phyloP scores from a whole-genome alignment of 176 grass and related monocot species.

The Paspalum vaginatum region DNA sequence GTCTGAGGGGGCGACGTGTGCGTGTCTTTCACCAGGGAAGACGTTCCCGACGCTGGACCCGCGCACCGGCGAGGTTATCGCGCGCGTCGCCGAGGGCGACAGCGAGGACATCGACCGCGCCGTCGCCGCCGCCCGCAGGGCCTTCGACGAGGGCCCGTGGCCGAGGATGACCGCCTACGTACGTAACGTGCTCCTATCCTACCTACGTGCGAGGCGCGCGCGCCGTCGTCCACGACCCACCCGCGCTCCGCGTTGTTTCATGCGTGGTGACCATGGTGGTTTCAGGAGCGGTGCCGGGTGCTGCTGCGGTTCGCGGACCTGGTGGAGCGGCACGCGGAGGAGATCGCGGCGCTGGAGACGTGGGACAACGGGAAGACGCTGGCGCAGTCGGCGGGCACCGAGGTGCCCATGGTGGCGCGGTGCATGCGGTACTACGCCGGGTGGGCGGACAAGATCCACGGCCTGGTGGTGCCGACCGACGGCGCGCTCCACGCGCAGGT shows the following conservation, averaged over 20 bases:
- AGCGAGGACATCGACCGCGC: constrained; percentile 61
- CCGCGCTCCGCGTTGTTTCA: no score
- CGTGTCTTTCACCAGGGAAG: constrained; percentile 43
- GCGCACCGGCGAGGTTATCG: constrained; percentile 83
- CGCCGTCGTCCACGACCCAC: no score
- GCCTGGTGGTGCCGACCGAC: constrained; percentile 77
- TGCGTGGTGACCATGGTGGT: no score
- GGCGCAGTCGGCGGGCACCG: constrained; percentile 58
- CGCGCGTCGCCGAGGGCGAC: constrained; percentile 74
- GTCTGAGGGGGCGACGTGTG: background rate
- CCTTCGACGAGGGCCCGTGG: constrained; percentile 91
- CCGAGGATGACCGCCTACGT: constrained; percentile 88
- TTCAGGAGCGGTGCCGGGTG: constrained; percentile 82
- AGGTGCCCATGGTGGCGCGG: constrained; percentile 85
- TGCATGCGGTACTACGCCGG: constrained; percentile 87
- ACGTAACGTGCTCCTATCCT: constrained; percentile 20
- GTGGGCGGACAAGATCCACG: constrained; percentile 93
- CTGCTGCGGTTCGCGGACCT: constrained; percentile 82
- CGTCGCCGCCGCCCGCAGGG: constrained; percentile 68
- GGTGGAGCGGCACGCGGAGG: constrained; percentile 74
- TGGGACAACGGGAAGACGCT: constrained; percentile 95
- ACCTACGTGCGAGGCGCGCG: no score
- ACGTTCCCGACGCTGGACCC: constrained; percentile 82
- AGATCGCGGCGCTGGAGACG: constrained; percentile 91
- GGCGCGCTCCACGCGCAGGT: constrained; percentile 80